Base-by-base conservation (phyloP, 305 asterid genomes). In the Fraxinus floribunda region DNA sequence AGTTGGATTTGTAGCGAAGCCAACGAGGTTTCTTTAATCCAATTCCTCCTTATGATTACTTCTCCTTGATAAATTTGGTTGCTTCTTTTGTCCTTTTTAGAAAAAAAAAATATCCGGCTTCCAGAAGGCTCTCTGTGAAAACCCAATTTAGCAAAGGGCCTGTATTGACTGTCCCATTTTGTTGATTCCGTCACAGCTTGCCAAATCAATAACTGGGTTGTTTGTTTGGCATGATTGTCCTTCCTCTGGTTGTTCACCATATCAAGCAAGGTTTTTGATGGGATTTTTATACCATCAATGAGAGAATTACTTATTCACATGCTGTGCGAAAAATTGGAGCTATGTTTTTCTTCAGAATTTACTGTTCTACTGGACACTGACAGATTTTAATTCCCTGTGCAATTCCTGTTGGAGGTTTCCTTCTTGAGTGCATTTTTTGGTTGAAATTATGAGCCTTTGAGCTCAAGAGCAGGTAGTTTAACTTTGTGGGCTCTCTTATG, bases 1-100 rank as follows among this genome's bases (percentile, higher is more conserved):
- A 90, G 91, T 88, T 93, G 94, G 87, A 80, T 86, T 93, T 87
- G 81, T 82, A 82, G 89, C 83, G 87, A 84, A 85, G 85, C 90
- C 91, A 88, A 84, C 90, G 83, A 89, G 89, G 85, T 86, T 88
- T 87, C 78, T 80, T 74, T 64, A 26, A 62, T 73, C 83, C 84
- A 84, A 73, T 68, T 68, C 76, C 76, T 86, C 79, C 75, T 73
- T 80, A 77, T 90, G 55, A 79, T 83, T 77, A 88, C 75, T 82
- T 85, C 76, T 35, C 86, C 82, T 84, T 80, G 78, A 80, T 20
- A 86, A 87, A 86, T 73, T 84, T 85, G 86, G 81, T 57, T 89
- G 78, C 87, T 84, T 76, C 82, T 74, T 73, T 81, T 83, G 82
- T 78, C 84, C 22, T 80, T 7, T 81, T 57, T 9, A 2, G 15